A percentile compares a stretch with the other conserved stretches of the same genome.
Conservation (phyloP, 164 flowering plant species). For the Stephania yunnanensis region DNA sequence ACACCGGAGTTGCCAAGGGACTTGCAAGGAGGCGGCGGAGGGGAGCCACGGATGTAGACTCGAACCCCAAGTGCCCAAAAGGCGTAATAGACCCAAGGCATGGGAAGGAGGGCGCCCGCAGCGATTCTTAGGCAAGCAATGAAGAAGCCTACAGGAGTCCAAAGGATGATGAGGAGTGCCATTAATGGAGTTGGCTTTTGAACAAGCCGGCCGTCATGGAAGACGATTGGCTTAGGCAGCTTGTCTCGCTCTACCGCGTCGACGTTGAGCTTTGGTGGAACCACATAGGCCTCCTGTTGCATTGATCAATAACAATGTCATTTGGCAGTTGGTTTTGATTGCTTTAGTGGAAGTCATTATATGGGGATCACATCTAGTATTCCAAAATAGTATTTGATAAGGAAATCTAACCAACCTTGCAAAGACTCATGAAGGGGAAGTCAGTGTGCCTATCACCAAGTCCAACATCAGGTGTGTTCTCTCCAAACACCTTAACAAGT, state of each 20-base stretch:
- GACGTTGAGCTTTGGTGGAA: conserved; percentile 25
- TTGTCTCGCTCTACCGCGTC: conserved; percentile 31
- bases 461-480: conserved; percentile 28
- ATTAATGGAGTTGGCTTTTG: conserved; percentile 32
- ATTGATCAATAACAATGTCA: no score
- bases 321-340: no score
- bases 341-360: no score
- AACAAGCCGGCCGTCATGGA: conserved; percentile 45
- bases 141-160: conserved; percentile 47
- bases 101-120: conserved; percentile 51
- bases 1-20: conserved; percentile 36
- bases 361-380: no score
- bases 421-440: conserved; percentile 32
- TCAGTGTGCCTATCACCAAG: conserved; percentile 39
- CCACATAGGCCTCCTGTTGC: conserved; percentile 35
- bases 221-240: conserved; percentile 29
- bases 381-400: no score
- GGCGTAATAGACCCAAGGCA: conserved; percentile 42
- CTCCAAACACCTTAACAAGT: conserved; percentile 26
- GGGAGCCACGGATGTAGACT: conserved; percentile 45
- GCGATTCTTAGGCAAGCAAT: conserved; percentile 46
- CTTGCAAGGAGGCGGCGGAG: conserved; percentile 41
- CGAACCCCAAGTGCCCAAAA: conserved; percentile 54
- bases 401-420: conserved; percentile 27
- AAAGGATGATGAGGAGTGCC: conserved; percentile 36